Conservation (phyloP, 2,329 filamentous ascomycete genomes). For the Coniochaeta hoffmannii region DNA sequence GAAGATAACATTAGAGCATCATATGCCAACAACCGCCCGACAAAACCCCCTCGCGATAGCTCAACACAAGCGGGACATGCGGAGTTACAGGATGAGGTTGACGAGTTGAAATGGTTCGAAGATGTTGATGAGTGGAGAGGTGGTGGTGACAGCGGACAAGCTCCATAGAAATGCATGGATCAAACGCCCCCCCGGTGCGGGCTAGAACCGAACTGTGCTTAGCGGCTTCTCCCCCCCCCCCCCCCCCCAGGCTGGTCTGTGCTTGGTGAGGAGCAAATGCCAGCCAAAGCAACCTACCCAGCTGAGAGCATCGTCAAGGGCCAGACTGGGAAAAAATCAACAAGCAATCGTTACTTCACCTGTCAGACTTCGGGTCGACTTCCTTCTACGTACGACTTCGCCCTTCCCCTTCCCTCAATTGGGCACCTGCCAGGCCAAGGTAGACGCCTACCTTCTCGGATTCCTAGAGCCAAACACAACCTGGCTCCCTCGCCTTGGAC, state of each 20-base stretch:
- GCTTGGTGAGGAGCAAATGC: slow-evolving; percentile 1
- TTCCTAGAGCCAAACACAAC: neutral
- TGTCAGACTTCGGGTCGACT: neutral
- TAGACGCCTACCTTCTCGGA: neutral
- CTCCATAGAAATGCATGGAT: neutral
- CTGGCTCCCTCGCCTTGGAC: neutral
- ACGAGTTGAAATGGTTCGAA: neutral
- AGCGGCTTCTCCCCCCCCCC: neutral
- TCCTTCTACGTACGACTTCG: neutral
- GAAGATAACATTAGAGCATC: neutral
- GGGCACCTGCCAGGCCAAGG: neutral
- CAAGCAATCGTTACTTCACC: slow-evolving; percentile 1
- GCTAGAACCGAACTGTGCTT: neutral
- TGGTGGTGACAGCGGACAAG: neutral
- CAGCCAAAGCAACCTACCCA: neutral
- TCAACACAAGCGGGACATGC: neutral
- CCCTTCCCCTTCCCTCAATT: neutral
- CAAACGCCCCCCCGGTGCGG: neutral
- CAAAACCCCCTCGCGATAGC: neutral
- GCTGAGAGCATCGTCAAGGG: neutral
- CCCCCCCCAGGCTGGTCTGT: neutral
- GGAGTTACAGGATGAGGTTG: neutral
- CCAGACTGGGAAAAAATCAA: slow-evolving; percentile 1
- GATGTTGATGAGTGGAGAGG: neutral
- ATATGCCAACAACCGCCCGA: neutral